phyloP scores from a whole-genome alignment of 441 rosid species.

The Raphanus hybrid region DNA sequence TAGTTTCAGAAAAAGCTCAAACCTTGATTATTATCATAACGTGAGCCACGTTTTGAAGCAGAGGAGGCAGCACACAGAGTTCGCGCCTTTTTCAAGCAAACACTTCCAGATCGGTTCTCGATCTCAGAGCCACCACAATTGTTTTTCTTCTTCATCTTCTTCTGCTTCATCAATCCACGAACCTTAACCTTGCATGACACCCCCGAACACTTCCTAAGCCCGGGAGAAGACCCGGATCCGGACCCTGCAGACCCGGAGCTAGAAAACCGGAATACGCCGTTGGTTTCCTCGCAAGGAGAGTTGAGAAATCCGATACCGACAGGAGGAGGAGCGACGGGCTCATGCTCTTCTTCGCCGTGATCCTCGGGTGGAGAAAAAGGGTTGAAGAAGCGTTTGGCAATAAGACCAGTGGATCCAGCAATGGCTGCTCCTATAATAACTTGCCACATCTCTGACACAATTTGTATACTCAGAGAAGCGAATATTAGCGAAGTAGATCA shows the following conservation, averaged over 20 bases:
- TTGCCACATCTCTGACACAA: constrained; percentile 64
- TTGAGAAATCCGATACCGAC: constrained; percentile 31
- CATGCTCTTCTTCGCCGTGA: constrained; percentile 25
- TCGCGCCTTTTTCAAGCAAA: constrained; percentile 66
- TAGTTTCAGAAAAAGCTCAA: not conserved
- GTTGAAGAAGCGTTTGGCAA: constrained; percentile 57
- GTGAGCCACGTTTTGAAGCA: constrained; percentile 35
- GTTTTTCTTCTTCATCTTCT: constrained; percentile 30
- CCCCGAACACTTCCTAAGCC: constrained; percentile 45
- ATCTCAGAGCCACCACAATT: constrained; percentile 10
- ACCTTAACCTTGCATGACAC: constrained; percentile 27
- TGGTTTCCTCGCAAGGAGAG: constrained; percentile 44
- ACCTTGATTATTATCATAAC: constrained; percentile 11
- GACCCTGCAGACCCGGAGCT: constrained; percentile 55
- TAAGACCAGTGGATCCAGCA: constrained; percentile 75
- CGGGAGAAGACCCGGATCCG: constrained; percentile 34
- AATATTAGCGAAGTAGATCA: not conserved
- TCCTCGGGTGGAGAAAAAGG: constrained; percentile 40
- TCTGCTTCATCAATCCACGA: constrained; percentile 41
- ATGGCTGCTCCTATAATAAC: constrained; percentile 73
- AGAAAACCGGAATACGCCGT: constrained; percentile 75
- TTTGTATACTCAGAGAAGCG: not conserved
- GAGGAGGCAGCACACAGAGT: constrained; percentile 43
- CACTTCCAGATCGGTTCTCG: constrained; percentile 49
- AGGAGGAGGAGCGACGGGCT: constrained; percentile 23